phyloP scores from a whole-genome alignment of 2,329 filamentous ascomycete species.

The Ophiocordyceps camponoti-saundersi region DNA sequence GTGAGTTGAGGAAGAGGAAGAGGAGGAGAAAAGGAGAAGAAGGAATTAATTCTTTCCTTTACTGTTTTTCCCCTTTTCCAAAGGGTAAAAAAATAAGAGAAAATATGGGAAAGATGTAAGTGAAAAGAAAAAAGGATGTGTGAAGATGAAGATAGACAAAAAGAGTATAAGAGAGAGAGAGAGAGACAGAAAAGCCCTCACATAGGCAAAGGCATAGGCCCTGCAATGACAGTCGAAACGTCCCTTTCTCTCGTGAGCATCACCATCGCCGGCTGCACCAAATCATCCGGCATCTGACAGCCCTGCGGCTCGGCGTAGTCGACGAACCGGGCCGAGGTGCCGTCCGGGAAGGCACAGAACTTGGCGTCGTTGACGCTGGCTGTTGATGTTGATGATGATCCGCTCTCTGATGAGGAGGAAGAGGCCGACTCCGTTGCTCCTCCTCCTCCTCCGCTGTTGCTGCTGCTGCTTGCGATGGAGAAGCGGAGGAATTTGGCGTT shows the following conservation, averaged over 20 bases:
- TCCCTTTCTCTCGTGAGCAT: neutral
- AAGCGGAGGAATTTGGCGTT: neutral
- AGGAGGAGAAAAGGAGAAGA: too few relatives aligned
- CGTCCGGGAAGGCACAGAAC: neutral
- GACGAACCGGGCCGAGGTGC: neutral
- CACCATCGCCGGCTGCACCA: neutral
- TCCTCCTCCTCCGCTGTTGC: neutral
- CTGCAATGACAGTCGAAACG: neutral
- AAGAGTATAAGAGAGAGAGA: too few relatives aligned
- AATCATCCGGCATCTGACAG: neutral
- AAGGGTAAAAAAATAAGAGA: too few relatives aligned
- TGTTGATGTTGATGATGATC: neutral
- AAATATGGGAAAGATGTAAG: too few relatives aligned
- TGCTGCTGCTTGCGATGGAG: neutral
- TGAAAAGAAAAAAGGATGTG: too few relatives aligned
- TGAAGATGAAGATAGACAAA: too few relatives aligned
- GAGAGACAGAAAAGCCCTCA: too few relatives aligned
- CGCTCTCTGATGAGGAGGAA: neutral
- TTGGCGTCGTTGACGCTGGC: neutral
- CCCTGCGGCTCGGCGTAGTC: neutral
- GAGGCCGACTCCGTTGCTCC: too few relatives aligned
- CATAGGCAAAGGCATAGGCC: neutral
- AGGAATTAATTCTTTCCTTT: too few relatives aligned
- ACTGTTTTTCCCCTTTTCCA: too few relatives aligned
- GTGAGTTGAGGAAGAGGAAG: too few relatives aligned